phyloP scores from a whole-genome alignment of 2,329 filamentous ascomycete genomes.

The Pestalotiopsis fici region DNA sequence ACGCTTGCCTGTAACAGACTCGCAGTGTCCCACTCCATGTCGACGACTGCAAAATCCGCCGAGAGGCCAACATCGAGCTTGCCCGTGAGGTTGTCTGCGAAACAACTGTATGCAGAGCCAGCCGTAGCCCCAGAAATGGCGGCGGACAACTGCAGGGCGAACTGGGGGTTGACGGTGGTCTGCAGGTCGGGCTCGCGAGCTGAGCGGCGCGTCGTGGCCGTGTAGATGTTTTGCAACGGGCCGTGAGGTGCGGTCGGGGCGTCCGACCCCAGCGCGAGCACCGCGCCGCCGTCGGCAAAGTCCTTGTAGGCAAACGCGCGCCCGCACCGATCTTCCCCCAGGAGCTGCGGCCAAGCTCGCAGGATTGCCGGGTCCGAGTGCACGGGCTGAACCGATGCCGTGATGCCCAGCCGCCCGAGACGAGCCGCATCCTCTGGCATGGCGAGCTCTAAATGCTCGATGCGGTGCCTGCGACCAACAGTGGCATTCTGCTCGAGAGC shows the following conservation, averaged over 20 bases:
- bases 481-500: constrained; percentile 44
- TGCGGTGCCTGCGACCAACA: constrained; percentile 55
- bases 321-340: constrained; percentile 54
- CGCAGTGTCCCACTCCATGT: constrained; percentile 40
- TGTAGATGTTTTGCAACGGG: constrained; percentile 44
- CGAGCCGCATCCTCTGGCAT: constrained; percentile 54
- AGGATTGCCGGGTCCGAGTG: constrained; percentile 63
- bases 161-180: constrained; percentile 39
- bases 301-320: constrained; percentile 66
- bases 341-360: constrained; percentile 58
- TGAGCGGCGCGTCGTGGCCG: constrained; percentile 42
- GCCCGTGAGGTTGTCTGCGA: constrained; percentile 42
- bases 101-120: constrained; percentile 45
- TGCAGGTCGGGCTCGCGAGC: constrained; percentile 39
- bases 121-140: constrained; percentile 41
- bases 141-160: constrained; percentile 38
- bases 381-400: constrained; percentile 59
- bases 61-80: constrained; percentile 42
- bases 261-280: constrained; percentile 45
- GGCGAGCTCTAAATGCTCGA: constrained; percentile 66
- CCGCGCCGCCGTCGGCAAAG: constrained; percentile 48
- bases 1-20: constrained; percentile 38
- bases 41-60: constrained; percentile 49
- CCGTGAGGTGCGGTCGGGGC: constrained; percentile 46
- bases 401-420: constrained; percentile 60